Percentiles rank a stretch among this genome's conserved stretches.
phyloP scores from a whole-genome alignment of 257 asterid species.

The Fraxinus pennsylvanica region DNA sequence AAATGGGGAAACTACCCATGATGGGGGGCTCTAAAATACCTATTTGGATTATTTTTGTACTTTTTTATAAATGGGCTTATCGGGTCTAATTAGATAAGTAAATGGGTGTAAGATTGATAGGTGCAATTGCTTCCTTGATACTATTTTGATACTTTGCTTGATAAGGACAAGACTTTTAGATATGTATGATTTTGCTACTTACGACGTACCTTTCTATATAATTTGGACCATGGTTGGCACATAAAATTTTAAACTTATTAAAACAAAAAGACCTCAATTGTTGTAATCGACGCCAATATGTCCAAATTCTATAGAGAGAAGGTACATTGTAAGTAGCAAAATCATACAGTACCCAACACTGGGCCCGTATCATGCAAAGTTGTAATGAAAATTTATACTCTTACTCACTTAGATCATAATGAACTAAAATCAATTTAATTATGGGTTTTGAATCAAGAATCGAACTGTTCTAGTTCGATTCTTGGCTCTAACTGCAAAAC shows the following conservation, averaged over 20 bases:
- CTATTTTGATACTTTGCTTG: background rate
- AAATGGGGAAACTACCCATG: constrained; percentile 7
- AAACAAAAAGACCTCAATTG: too few relatives aligned
- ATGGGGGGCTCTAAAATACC: background rate
- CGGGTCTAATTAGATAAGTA: constrained; percentile 1
- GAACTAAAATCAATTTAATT: too few relatives aligned
- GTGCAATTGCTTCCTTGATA: background rate
- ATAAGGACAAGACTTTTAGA: background rate
- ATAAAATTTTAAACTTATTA: too few relatives aligned
- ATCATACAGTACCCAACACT: too few relatives aligned
- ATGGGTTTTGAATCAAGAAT: too few relatives aligned
- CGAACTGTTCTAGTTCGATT: too few relatives aligned
- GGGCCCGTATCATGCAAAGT: too few relatives aligned
- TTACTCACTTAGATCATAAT: too few relatives aligned
- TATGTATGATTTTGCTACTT: background rate
- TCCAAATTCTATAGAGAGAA: background rate
- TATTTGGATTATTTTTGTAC: background rate
- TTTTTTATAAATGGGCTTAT: background rate
- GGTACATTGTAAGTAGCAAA: background rate
- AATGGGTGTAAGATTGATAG: background rate
- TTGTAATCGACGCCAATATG: too few relatives aligned
- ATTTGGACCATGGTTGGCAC: background rate
- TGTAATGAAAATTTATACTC: too few relatives aligned
- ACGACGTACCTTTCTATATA: background rate
- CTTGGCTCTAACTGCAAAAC: too few relatives aligned